Evolutionary conservation across 2,329 filamentous ascomycete genomes (phyloP).

Genomic region (Ceratocystis cacaofunesta): DNA sequence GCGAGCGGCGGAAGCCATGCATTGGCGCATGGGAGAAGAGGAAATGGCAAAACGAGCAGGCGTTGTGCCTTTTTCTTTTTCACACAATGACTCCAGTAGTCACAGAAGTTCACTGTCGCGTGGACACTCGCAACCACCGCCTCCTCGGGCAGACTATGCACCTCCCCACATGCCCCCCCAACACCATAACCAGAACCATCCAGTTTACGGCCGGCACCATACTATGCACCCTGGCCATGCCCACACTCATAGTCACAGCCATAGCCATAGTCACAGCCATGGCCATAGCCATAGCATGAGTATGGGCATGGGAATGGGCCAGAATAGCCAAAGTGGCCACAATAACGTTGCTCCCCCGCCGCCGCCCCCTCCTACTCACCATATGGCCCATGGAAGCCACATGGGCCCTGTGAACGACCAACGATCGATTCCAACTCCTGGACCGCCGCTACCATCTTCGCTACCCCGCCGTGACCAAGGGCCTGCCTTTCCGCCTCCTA

Average conservation of each 20-base stretch:
- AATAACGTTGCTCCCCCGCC: conserved; percentile 16
- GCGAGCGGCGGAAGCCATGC: conserved; percentile 93
- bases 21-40: conserved; percentile 86
- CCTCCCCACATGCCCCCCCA: conserved; percentile 1
- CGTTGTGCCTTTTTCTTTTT: conserved; percentile 67
- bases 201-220: conserved; percentile 30
- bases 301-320: conserved; percentile 19
- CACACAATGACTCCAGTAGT: conserved; percentile 30
- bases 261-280: conserved; percentile 20
- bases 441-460: conserved; percentile 23
- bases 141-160: conserved; percentile 19
- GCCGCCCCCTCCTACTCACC: conserved; percentile 20
- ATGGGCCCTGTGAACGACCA: conserved; percentile 41
- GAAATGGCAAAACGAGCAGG: conserved; percentile 91
- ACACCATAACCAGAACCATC: conserved; percentile 20
- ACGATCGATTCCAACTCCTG: conserved; percentile 20
- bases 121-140: conserved; percentile 25
- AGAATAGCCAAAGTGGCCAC: not conserved
- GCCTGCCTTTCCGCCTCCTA: conserved; percentile 19
- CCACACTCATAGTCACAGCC: conserved; percentile 21
- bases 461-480: conserved; percentile 12
- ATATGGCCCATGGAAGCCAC: conserved; percentile 28
- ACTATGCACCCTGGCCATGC: conserved; percentile 23
- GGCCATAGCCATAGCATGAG: conserved; percentile 22
- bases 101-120: conserved; percentile 28